phyloP scores from a whole-genome alignment of 768 basidiomycete species.

The Phlebiopsis flavidoalba region DNA sequence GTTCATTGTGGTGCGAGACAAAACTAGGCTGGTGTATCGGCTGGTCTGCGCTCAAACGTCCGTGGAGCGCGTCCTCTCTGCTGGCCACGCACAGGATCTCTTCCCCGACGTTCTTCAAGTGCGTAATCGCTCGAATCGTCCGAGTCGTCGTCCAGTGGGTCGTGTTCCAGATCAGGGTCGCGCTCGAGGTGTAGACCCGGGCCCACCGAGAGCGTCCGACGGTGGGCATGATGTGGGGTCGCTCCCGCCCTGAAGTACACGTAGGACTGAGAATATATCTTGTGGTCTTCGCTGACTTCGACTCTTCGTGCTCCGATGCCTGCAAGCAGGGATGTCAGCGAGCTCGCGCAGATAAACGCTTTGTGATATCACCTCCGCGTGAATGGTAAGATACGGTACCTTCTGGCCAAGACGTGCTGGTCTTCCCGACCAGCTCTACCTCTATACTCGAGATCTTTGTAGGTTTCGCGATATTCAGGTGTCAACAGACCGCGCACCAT shows the following conservation, averaged over 20 bases:
- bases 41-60: slow-evolving; percentile 28
- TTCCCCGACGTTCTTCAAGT: slow-evolving; percentile 9
- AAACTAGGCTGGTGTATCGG: slow-evolving; percentile 25
- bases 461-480: slow-evolving; percentile 63
- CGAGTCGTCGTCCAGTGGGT: slow-evolving; percentile 28
- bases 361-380: background rate
- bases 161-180: slow-evolving; percentile 26
- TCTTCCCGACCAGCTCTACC: slow-evolving; percentile 69
- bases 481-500: slow-evolving; percentile 63
- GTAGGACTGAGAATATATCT: slow-evolving; percentile 63
- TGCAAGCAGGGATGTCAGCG: slow-evolving; percentile 14
- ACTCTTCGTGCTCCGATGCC: slow-evolving; percentile 67
- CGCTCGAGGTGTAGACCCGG: slow-evolving; percentile 43
- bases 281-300: slow-evolving; percentile 76
- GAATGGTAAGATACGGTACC: slow-evolving; percentile 40
- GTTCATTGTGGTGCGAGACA: slow-evolving; percentile 21
- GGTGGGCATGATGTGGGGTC: slow-evolving; percentile 34
- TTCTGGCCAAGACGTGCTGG: slow-evolving; percentile 79
- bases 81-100: slow-evolving; percentile 10
- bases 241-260: slow-evolving; percentile 67
- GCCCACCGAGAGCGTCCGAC: slow-evolving; percentile 45
- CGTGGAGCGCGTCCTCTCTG: slow-evolving; percentile 21
- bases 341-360: background rate
- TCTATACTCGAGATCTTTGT: slow-evolving; percentile 84
- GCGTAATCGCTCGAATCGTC: slow-evolving; percentile 23